Evolutionary conservation across 176 grass and related monocot species (phyloP).

Genomic region (Eragrostis nindensis): DNA sequence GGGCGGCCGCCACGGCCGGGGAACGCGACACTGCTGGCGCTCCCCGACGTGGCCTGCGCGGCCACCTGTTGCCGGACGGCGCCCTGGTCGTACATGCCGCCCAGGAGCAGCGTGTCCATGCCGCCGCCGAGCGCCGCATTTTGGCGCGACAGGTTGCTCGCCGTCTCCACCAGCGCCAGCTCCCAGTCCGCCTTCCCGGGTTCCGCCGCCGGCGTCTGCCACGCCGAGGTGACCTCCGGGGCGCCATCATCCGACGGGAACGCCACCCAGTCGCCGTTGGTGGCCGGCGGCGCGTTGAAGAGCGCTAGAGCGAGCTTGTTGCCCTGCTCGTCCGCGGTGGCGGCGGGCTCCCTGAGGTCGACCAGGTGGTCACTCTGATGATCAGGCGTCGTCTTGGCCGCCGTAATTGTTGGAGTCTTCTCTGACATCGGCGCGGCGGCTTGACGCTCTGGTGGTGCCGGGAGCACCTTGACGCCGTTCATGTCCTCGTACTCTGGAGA

Average conservation of each 20-base stretch:
- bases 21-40: constrained; percentile 72
- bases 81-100: constrained; percentile 90
- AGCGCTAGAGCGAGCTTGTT: constrained; percentile 81
- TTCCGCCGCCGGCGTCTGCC: constrained; percentile 70
- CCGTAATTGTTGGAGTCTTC: too few species aligned
- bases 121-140: constrained; percentile 61
- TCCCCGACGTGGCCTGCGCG: constrained; percentile 53
- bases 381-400: not conserved
- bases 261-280: constrained; percentile 56
- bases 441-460: constrained; percentile 42
- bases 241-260: constrained; percentile 53
- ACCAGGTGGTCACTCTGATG: constrained; percentile 50
- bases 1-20: constrained; percentile 13
- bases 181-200: constrained; percentile 81
- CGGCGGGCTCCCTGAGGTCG: constrained; percentile 57
- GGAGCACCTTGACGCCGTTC: constrained; percentile 66
- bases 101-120: constrained; percentile 65
- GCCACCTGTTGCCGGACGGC: constrained; percentile 49
- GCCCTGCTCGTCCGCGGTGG: constrained; percentile 49
- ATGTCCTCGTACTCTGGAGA: constrained; percentile 19
- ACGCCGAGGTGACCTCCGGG: constrained; percentile 55
- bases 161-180: constrained; percentile 69
- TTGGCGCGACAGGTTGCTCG: constrained; percentile 69
- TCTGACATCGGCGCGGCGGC: too few species aligned
- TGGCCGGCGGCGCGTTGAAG: constrained; percentile 45